These are phyloP conservation scores for Xylariaceae sp. DNA, from an alignment of 2,329 filamentous ascomycete species.

Conservation along the genomic window DNA sequence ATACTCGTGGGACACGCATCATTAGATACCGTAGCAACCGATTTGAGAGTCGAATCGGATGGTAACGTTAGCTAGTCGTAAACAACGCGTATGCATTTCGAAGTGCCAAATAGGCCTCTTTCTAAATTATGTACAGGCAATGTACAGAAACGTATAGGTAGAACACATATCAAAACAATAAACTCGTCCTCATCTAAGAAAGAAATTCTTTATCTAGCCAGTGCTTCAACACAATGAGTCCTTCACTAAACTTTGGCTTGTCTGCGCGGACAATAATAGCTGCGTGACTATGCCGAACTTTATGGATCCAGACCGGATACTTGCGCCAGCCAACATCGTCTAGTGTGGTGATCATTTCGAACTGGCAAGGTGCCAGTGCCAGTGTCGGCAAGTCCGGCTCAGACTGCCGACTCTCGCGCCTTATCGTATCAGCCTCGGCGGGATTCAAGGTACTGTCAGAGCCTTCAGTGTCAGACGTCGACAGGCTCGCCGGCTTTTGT, in stretches of 20 bases:
- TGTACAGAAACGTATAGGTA: no score
- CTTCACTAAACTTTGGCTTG: slow-evolving; percentile 65
- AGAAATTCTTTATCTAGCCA: slow-evolving; percentile 74
- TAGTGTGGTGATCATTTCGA: slow-evolving; percentile 74
- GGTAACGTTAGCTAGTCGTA: no score
- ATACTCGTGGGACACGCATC: no score
- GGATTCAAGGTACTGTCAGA: slow-evolving; percentile 34
- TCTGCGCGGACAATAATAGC: slow-evolving; percentile 79
- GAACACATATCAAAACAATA: background rate
- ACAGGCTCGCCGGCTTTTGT: slow-evolving; percentile 67
- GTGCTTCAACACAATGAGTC: slow-evolving; percentile 70
- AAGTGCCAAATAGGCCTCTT: no score
- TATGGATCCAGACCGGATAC: slow-evolving; percentile 68
- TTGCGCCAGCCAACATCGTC: slow-evolving; percentile 61
- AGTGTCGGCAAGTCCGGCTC: slow-evolving; percentile 57
- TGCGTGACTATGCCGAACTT: slow-evolving; percentile 75
- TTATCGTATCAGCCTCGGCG: slow-evolving; percentile 36
- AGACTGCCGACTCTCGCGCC: slow-evolving; percentile 36
- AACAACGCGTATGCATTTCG: no score
- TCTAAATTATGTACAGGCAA: no score
- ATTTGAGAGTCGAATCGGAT: no score
- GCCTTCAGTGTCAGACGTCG: slow-evolving; percentile 47
- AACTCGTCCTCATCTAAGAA: slow-evolving; percentile 40
- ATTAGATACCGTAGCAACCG: no score
- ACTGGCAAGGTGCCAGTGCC: slow-evolving; percentile 73